phyloP scores from a whole-genome alignment of 2,329 filamentous ascomycete genomes.

The Fusarium napiforme region DNA sequence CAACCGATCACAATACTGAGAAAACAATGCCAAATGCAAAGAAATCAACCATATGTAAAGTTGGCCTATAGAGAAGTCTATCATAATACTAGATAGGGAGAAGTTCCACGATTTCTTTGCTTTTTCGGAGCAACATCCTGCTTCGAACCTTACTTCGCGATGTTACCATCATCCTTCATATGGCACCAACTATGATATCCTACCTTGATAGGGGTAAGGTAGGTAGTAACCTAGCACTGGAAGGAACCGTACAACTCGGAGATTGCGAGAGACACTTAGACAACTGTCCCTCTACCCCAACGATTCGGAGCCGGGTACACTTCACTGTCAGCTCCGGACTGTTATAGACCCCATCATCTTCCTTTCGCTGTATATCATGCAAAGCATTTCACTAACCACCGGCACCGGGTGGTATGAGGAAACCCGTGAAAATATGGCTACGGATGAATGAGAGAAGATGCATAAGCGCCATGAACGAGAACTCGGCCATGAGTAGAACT shows the following conservation, averaged over 20 bases:
- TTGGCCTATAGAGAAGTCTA: background rate
- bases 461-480: background rate
- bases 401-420: background rate
- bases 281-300: background rate
- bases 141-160: background rate
- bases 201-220: background rate
- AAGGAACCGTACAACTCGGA: background rate
- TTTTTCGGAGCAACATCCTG: background rate
- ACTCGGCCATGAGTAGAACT: background rate
- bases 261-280: background rate
- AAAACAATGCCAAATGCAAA: background rate
- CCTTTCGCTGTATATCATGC: no score
- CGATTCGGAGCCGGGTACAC: background rate
- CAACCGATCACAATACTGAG: background rate
- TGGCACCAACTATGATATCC: background rate
- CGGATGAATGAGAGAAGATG: background rate
- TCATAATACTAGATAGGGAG: background rate
- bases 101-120: background rate
- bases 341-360: background rate
- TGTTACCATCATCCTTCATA: background rate
- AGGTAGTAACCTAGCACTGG: background rate
- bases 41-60: background rate
- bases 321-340: background rate
- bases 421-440: no score
- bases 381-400: background rate